Conservation (phyloP, 345 rosid genomes). For the Camelina sativa region DNA sequence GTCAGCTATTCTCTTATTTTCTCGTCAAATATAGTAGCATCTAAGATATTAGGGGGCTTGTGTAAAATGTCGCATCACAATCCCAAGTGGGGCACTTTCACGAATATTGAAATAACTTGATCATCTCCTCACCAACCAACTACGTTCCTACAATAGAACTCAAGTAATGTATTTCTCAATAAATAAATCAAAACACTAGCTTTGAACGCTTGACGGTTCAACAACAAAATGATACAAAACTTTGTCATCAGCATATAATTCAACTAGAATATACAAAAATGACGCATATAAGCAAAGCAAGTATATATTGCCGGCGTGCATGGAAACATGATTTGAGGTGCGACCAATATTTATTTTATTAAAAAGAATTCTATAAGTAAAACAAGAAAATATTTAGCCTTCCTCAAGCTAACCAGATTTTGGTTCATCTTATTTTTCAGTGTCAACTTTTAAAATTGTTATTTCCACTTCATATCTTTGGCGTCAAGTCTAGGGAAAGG, state of each 20-base stretch:
- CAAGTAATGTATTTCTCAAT: constrained; percentile 6
- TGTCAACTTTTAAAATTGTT: background rate
- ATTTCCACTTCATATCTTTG: constrained; percentile 26
- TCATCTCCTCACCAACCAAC: constrained; percentile 37
- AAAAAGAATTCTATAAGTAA: background rate
- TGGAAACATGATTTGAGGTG: constrained; percentile 38
- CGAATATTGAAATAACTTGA: constrained; percentile 20
- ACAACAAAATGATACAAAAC: constrained; percentile 10
- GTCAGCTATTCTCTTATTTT: constrained; percentile 34
- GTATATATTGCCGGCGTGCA: constrained; percentile 24
- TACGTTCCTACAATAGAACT: constrained; percentile 26
- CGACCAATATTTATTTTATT: background rate
- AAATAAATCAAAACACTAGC: background rate
- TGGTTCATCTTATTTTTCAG: background rate
- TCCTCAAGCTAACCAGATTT: constrained; percentile 2
- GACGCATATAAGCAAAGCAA: constrained; percentile 5
- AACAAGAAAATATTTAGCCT: background rate
- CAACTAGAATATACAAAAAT: background rate
- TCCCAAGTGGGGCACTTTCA: constrained; percentile 36
- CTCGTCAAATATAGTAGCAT: constrained; percentile 6
- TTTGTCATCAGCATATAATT: background rate
- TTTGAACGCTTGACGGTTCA: constrained; percentile 20
- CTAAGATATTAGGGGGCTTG: constrained; percentile 15
- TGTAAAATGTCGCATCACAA: constrained; percentile 38
- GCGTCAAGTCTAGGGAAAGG: constrained; percentile 37